Evolutionary conservation across 345 rosid species (phyloP).

Genomic region (Pugionium cornutum): DNA sequence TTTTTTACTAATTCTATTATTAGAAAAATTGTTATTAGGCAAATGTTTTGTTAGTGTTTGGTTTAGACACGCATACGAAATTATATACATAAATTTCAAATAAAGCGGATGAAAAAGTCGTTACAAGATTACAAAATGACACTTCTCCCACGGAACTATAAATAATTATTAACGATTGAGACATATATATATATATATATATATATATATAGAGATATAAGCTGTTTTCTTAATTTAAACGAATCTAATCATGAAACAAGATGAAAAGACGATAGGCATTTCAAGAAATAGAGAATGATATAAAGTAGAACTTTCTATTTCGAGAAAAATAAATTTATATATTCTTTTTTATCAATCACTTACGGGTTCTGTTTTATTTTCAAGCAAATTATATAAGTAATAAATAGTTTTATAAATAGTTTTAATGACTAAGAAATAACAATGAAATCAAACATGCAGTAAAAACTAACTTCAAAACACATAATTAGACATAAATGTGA

Average conservation of each 20-base stretch:
- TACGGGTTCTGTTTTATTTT: too few species aligned
- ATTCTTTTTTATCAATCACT: neutral
- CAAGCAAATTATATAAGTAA: too few species aligned
- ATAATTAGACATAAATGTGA: neutral
- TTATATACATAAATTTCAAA: neutral
- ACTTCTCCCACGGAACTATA: constrained; percentile 25
- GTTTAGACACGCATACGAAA: constrained; percentile 19
- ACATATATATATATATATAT: neutral
- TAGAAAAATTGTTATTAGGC: constrained; percentile 1
- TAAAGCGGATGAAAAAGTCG: constrained; percentile 12
- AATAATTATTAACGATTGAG: constrained; percentile 20
- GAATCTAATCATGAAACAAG: constrained; percentile 19
- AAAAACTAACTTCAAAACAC: too few species aligned
- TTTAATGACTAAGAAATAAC: too few species aligned
- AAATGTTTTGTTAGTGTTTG: constrained; percentile 23
- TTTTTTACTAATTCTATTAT: too few species aligned
- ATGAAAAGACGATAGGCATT: constrained; percentile 26
- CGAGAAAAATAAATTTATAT: neutral
- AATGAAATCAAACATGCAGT: neutral
- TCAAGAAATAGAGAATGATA: constrained; percentile 26
- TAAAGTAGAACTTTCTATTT: constrained; percentile 28
- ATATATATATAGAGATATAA: neutral
- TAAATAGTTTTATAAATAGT: too few species aligned
- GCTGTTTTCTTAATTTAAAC: constrained; percentile 15
- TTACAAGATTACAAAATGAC: constrained; percentile 30